Base-by-base conservation (phyloP, 2,329 filamentous ascomycete species). In the Thermothelomyces thermophilus region DNA sequence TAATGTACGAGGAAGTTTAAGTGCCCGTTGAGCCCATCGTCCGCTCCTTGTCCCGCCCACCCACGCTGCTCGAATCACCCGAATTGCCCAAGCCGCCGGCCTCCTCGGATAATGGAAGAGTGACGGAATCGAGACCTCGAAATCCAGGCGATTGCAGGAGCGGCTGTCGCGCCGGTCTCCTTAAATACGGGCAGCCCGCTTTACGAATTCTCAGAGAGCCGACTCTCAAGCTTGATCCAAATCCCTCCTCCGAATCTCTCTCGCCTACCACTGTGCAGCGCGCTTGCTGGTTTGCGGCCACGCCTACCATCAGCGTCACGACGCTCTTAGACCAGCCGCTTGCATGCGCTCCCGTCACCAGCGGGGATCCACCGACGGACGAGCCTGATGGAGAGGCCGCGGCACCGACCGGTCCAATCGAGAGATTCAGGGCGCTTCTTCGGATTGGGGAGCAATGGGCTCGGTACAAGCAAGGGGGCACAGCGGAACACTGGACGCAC, bases 321-420 rank as follows among this genome's bases (percentile, higher is more conserved):
- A 16, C 22, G 9, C 30, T 26, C 30, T 19, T n/a, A 19, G 14
- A 11, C 31, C 13, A 11, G 20, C 10, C 20, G 16, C 33, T 30
- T 39, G 35, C n/a, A 48, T 49, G 49, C 48, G 16, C 31, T 37
- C 10, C 28, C 48, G 41, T 36, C 36, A 28, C 24, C 35, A 36
- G 37, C 28, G 34, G 17, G 24, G 22, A 33, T 31, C n/a, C 22
- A 34, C 16, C 33, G 31, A n/a, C 42, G 19, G 41, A 45, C 14
- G 13, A 48, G 31, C 44, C 55, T 57, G 48, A 61, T 61, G 59
- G 58, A 50, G 52, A 52, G 52, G 30, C 48, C 52, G 19, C 52
- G 53, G 35, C 44, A 46, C 8, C 42, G 24, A 30, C 42, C 47
- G 19, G 45, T 37, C 37, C 47, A 41, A 36, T 24, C 26, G 19